Conservation (phyloP, 164 flowering plant species). For the Vitis cinerea region DNA sequence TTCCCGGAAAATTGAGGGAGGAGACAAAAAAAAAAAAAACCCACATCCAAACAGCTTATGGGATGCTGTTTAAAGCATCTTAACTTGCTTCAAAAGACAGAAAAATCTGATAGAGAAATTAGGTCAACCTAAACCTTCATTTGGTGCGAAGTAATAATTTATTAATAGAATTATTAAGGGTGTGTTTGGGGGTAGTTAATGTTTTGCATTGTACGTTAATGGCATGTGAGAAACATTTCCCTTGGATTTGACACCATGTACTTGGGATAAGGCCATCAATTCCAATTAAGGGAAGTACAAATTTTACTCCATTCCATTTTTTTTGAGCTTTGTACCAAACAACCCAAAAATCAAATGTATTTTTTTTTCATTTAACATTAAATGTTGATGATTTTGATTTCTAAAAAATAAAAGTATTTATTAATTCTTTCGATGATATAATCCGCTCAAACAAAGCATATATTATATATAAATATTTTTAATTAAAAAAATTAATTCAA, state of each 20-base stretch:
- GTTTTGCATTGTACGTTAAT: background rate
- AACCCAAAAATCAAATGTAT: no score
- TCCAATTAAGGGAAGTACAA: background rate
- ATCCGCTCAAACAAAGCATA: no score
- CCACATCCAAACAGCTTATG: no score
- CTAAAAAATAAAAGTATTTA: no score
- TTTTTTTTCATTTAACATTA: no score
- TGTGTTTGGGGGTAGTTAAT: background rate
- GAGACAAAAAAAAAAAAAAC: background rate
- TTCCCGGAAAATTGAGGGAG: no score
- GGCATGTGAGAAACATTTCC: background rate
- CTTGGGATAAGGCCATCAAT: background rate
- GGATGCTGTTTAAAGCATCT: slow-evolving; percentile 7
- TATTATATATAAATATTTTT: no score
- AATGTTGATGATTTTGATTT: no score
- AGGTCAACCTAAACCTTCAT: slow-evolving; percentile 13
- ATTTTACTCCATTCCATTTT: background rate
- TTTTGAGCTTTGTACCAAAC: no score
- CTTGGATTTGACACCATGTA: background rate
- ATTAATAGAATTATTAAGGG: background rate
- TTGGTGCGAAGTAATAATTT: background rate
- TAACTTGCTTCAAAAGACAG: slow-evolving; percentile 12
- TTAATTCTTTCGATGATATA: no score
- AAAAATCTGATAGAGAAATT: background rate
- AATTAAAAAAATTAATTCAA: no score